Percentiles rank a stretch among this genome's conserved stretches.
These are phyloP conservation scores for Tremella fuciformis DNA, from an alignment of 768 basidiomycete genomes.

Conservation along the genomic window DNA sequence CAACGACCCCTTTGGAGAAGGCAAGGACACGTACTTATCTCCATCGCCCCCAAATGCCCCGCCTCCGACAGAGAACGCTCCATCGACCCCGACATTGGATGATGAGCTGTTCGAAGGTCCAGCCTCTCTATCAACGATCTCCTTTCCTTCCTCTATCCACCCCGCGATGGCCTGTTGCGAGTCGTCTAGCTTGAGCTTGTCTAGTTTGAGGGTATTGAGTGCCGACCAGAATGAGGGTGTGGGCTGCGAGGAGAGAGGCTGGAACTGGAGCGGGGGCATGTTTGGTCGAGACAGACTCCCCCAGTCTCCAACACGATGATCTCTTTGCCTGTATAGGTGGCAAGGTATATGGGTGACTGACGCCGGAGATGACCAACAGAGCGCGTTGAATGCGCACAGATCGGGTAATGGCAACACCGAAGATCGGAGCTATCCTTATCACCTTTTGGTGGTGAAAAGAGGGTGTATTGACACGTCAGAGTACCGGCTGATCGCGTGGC, in stretches of 20 bases:
- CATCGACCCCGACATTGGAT: constrained; percentile 61
- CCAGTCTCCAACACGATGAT: too few relatives aligned
- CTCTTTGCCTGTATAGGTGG: too few relatives aligned
- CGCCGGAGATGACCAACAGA: too few relatives aligned
- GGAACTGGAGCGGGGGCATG: constrained; percentile 68
- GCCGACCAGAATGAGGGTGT: constrained; percentile 92
- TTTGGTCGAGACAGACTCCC: neutral
- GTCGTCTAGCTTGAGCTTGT: constrained; percentile 78
- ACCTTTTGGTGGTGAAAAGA: too few relatives aligned
- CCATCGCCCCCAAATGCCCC: constrained; percentile 39
- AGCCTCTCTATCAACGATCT: constrained; percentile 67
- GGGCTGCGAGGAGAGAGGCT: constrained; percentile 79
- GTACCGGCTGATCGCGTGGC: too few relatives aligned
- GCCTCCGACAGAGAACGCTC: constrained; percentile 42
- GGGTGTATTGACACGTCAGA: too few relatives aligned
- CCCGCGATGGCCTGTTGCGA: constrained; percentile 64
- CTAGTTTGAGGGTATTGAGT: constrained; percentile 83
- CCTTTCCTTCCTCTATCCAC: constrained; percentile 68
- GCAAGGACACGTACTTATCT: constrained; percentile 32
- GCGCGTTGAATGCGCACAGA: too few relatives aligned
- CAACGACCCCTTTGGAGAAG: neutral
- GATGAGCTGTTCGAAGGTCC: constrained; percentile 54
- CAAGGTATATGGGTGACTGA: too few relatives aligned
- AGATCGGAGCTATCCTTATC: too few relatives aligned
- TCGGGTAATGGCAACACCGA: too few relatives aligned